Conservation (phyloP, 352 stramenopile genomes). For the Globisporangium radiosum region DNA sequence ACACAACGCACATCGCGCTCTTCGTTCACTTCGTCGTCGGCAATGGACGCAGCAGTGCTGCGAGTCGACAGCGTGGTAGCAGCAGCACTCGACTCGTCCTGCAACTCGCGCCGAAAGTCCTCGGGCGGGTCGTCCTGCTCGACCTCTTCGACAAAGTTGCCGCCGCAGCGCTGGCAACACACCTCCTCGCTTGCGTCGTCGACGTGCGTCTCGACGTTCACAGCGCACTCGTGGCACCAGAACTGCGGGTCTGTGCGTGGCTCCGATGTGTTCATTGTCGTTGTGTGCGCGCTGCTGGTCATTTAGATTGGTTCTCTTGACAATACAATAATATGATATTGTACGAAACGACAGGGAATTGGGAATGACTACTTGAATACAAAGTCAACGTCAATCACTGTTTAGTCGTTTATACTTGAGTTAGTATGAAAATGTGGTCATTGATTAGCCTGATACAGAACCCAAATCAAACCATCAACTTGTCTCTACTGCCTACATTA, state of each 20-base stretch:
- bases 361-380: too few relatives aligned
- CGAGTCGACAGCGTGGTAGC: neutral
- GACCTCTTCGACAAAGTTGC: constrained; percentile 85
- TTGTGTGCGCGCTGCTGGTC: neutral
- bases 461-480: too few relatives aligned
- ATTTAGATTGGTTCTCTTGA: too few relatives aligned
- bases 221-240: constrained; percentile 81
- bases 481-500: too few relatives aligned
- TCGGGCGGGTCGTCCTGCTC: constrained; percentile 72
- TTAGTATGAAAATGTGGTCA: too few relatives aligned
- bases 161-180: constrained; percentile 57
- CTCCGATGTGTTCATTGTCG: too few relatives aligned
- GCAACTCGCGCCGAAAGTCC: constrained; percentile 22
- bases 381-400: too few relatives aligned
- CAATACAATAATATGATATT: too few relatives aligned
- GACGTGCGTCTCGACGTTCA: constrained; percentile 43
- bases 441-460: too few relatives aligned
- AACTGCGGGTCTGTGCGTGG: constrained; percentile 24
- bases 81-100: constrained; percentile 4
- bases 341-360: too few relatives aligned
- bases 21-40: constrained; percentile 4
- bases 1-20: constrained; percentile 11
- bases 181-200: constrained; percentile 60
- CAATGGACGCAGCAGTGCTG: neutral
- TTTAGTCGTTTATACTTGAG: too few relatives aligned